Percentiles rank a stretch among this genome's conserved stretches.
These are phyloP conservation scores for Rhododendron ferrugineum DNA, from an alignment of 148 eudicot species.

Conservation along the genomic window DNA sequence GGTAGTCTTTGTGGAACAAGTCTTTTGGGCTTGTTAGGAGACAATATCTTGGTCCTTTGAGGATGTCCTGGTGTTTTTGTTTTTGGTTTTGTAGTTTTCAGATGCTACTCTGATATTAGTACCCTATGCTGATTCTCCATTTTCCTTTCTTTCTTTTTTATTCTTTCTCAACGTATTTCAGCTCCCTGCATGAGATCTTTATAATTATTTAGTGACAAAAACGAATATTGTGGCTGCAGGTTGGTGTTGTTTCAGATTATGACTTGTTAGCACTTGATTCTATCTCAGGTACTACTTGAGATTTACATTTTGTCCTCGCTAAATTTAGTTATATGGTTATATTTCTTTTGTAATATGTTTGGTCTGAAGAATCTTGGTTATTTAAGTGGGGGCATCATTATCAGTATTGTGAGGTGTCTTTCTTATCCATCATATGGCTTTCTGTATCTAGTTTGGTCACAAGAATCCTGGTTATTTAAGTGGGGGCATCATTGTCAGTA, in stretches of 20 bases:
- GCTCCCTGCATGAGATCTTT: not conserved
- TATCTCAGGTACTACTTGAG: constrained; percentile 42
- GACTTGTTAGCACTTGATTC: constrained; percentile 95
- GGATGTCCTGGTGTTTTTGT: not conserved
- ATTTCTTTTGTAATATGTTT: not conserved
- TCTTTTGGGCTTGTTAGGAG: not conserved
- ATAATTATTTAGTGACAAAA: not conserved
- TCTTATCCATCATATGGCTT: not conserved
- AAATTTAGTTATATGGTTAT: not conserved
- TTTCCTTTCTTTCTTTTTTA: not conserved
- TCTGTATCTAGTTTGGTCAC: not conserved
- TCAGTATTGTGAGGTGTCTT: not conserved
- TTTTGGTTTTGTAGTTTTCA: not conserved
- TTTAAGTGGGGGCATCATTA: not conserved
- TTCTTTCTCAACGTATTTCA: not conserved
- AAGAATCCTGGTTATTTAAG: not conserved
- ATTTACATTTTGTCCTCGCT: not conserved
- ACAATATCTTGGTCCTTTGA: not conserved
- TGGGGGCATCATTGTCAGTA: not conserved
- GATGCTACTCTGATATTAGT: not conserved
- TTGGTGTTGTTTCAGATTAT: constrained; percentile 96
- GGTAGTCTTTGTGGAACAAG: not conserved
- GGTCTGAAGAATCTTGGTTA: not conserved
- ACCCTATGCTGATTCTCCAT: not conserved
- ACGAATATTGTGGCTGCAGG: constrained; percentile 46